Evolutionary conservation across 176 grass and related monocot genomes (phyloP).

Genomic region (Calamus simplicifolius): DNA sequence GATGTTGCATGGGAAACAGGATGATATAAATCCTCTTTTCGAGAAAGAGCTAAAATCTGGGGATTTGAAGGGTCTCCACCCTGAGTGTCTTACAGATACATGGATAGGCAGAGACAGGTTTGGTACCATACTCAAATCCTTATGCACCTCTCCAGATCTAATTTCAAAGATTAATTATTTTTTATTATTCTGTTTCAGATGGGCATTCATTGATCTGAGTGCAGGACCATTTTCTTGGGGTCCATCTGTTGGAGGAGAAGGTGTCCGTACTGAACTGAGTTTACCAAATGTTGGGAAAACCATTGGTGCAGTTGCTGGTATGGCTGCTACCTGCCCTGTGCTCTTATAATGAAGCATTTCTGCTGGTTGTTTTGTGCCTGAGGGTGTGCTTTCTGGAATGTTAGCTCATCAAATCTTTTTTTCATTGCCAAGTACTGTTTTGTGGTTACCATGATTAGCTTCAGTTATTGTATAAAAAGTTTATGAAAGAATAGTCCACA

Average conservation of each 20-base stretch:
- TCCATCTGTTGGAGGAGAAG: constrained; percentile 89
- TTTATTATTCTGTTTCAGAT: constrained; percentile 33
- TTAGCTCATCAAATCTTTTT: no score
- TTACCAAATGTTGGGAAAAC: constrained; percentile 79
- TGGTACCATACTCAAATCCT: not conserved
- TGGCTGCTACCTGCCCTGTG: not conserved
- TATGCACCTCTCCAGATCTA: no score
- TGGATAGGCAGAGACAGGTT: constrained; percentile 82
- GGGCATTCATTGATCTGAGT: constrained; percentile 95
- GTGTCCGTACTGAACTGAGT: constrained; percentile 88
- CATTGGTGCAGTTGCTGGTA: constrained; percentile 72
- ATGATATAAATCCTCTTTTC: constrained; percentile 59
- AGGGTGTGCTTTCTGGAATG: no score
- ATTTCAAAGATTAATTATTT: no score
- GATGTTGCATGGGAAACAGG: constrained; percentile 80
- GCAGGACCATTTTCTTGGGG: constrained; percentile 95
- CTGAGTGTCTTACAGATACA: constrained; percentile 94
- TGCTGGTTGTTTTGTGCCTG: no score
- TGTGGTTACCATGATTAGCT: no score
- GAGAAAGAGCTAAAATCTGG: constrained; percentile 50
- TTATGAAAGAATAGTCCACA: no score
- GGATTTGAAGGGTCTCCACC: constrained; percentile 68
- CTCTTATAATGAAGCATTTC: not conserved
- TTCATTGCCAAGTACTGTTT: no score
- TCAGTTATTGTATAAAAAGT: no score